Base-by-base conservation (phyloP, 2,329 filamentous ascomycete species). In the Clonostachys solani region DNA sequence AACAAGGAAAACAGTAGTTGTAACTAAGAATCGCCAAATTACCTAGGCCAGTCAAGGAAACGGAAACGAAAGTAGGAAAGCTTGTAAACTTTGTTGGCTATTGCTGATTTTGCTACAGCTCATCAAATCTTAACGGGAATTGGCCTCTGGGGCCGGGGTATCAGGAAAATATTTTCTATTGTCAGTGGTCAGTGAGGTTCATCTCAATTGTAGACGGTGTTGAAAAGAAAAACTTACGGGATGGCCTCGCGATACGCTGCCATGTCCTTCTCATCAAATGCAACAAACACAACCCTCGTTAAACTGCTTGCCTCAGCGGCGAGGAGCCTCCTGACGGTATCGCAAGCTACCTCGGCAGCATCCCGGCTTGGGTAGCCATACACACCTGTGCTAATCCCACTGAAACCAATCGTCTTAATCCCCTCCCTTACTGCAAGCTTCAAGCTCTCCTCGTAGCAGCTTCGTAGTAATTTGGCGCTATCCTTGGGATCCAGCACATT, bases 371-470 rank as follows among this genome's bases (percentile, higher is more conserved):
- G 92, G 61, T 95, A 97, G 1, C 89, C 89, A 61, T 96, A 97
- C 2, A 96, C 65, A 1, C 92, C 94, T 1, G 92, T 96, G 60
- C 91, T 95, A 50, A 97, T 77, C 17, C 83, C 86, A 38, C 85
- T 83, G 57, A 99, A 96, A 0, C 89, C 94, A 47, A 97, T 76
- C 42, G 80, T 89, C 60, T 75, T 80, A 57, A 88, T 78, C 2
- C 73, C 75, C 46, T 85, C 75, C 45, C 82, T 65, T 0, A 82
- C 83, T 0, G 91, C 91, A n/a, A 95, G 62, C 56, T 86, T 70
- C 49, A 97, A 66, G 55, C 84, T 86, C 40, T 71, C 80, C 8
- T 71, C 72, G 63, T 99, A 99, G 69, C 91, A 84, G 44, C 69
- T 66, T 15, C 63, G 61, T 19, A 86, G 67, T 40, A 86, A 54